Percentiles rank a stretch among this genome's conserved stretches.
phyloP scores from a whole-genome alignment of 495 filamentous ascomycete genomes.

The Staphylotrichum longicolle region DNA sequence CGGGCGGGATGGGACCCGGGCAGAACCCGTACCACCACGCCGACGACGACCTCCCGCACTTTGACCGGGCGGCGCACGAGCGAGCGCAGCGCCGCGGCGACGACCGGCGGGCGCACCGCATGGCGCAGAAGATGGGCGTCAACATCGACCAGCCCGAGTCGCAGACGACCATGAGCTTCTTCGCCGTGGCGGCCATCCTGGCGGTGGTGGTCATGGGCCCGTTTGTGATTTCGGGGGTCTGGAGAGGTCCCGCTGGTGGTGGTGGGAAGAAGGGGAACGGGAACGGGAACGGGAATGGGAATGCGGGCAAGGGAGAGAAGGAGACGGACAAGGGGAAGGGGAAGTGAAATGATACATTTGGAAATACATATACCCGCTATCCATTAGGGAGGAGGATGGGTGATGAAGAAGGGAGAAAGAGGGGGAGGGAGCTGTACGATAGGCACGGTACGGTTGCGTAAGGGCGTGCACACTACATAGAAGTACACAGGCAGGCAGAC shows the following conservation, averaged over 20 bases:
- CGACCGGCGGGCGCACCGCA: conserved; percentile 34
- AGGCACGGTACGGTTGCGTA: no score
- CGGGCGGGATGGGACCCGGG: conserved; percentile 48
- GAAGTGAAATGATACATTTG: not conserved
- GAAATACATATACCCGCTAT: no score
- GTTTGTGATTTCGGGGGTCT: not conserved
- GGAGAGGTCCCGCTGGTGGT: not conserved
- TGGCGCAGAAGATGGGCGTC: conserved; percentile 18
- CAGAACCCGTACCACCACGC: conserved; percentile 56
- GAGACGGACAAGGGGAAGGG: conserved; percentile 6
- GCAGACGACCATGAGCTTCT: conserved; percentile 37
- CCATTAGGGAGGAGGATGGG: not conserved
- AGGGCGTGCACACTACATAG: no score
- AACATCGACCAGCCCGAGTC: conserved; percentile 4
- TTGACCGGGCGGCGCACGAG: conserved; percentile 61
- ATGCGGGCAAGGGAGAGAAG: not conserved
- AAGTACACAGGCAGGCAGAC: no score
- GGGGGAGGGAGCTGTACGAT: no score
- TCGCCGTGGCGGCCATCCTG: conserved; percentile 41
- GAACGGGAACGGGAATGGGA: no score
- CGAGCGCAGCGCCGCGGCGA: conserved; percentile 51
- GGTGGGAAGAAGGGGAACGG: conserved; percentile 5
- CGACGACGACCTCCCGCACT: conserved; percentile 57
- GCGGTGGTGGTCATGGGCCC: conserved; percentile 21
- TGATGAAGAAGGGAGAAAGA: no score